Percentiles rank a stretch among this genome's conserved stretches.
Evolutionary conservation across 805 yeast genomes (phyloP).

Genomic region (Zygoascus ofunaensis): DNA sequence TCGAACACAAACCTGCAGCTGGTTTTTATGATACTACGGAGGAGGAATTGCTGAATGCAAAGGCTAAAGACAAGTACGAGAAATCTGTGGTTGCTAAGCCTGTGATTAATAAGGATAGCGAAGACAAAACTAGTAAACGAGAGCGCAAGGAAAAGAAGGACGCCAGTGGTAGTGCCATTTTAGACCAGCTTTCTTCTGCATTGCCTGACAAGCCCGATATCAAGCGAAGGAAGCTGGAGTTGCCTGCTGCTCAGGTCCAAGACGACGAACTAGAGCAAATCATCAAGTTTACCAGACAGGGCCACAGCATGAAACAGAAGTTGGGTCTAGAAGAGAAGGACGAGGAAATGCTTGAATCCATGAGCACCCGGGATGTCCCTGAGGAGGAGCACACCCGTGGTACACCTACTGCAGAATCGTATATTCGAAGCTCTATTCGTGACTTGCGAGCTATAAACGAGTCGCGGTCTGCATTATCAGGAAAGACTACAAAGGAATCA

Average conservation of each 20-base stretch:
- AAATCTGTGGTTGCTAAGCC: constrained; percentile 27
- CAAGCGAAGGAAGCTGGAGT: constrained; percentile 32
- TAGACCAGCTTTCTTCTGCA: constrained; percentile 24
- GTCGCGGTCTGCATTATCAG: constrained; percentile 31
- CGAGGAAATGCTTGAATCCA: constrained; percentile 6
- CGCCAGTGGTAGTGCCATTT: constrained; percentile 21
- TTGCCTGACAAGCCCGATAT: constrained; percentile 24
- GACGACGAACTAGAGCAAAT: constrained; percentile 27
- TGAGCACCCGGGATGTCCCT: constrained; percentile 10
- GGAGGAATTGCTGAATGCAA: constrained; percentile 42
- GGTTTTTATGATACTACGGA: constrained; percentile 62
- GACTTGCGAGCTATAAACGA: constrained; percentile 30
- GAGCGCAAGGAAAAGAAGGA: constrained; percentile 18
- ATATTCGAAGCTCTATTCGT: constrained; percentile 29
- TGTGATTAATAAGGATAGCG: constrained; percentile 17
- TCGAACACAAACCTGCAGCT: constrained; percentile 56
- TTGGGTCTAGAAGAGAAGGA: constrained; percentile 1
- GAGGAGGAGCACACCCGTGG: background rate
- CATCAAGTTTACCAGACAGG: constrained; percentile 21
- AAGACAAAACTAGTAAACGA: constrained; percentile 16
- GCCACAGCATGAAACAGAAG: constrained; percentile 14
- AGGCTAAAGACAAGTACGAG: constrained; percentile 36
- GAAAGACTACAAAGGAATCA: too few species aligned
- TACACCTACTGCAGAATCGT: constrained; percentile 22
- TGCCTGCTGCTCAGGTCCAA: constrained; percentile 31